A percentile compares a stretch with the other conserved stretches of the same genome.
These are phyloP conservation scores for Nasturtium officinale DNA, from an alignment of 345 rosid genomes.

Conservation along the genomic window DNA sequence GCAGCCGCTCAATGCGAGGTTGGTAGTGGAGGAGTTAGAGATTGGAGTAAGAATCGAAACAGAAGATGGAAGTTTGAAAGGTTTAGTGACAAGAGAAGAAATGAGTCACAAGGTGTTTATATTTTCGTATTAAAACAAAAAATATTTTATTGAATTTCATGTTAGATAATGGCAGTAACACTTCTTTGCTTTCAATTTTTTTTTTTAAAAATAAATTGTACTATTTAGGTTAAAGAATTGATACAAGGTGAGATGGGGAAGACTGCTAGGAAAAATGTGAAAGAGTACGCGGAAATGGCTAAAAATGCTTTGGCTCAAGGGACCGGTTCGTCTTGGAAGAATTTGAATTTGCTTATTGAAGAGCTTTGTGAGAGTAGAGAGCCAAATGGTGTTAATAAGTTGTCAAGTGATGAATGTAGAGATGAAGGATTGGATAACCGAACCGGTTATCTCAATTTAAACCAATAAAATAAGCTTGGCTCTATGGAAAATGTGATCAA, in stretches of 20 bases:
- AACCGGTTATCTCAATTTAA: not conserved
- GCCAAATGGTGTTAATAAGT: not conserved
- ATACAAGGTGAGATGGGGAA: conserved; percentile 65
- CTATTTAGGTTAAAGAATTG: conserved; percentile 52
- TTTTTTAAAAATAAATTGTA: too few relatives aligned
- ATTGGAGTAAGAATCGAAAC: conserved; percentile 59
- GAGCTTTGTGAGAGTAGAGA: conserved; percentile 33
- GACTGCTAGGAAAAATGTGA: conserved; percentile 47
- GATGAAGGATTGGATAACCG: not conserved
- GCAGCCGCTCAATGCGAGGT: conserved; percentile 61
- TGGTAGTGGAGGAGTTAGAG: conserved; percentile 62
- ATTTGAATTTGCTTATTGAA: conserved; percentile 46
- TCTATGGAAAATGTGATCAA: not conserved
- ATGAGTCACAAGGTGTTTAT: conserved; percentile 43
- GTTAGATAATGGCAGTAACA: not conserved
- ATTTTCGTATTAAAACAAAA: not conserved
- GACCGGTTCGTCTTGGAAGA: conserved; percentile 61
- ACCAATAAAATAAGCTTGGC: not conserved
- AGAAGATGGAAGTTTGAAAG: conserved; percentile 45
- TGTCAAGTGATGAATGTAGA: not conserved
- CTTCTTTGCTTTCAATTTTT: too few relatives aligned
- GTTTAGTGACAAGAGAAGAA: conserved; percentile 54
- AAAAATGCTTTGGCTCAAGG: conserved; percentile 50
- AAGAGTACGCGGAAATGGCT: conserved; percentile 49
- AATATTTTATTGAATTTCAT: not conserved